phyloP scores from a whole-genome alignment of 352 stramenopile species.

The Pythium brachiatum region DNA sequence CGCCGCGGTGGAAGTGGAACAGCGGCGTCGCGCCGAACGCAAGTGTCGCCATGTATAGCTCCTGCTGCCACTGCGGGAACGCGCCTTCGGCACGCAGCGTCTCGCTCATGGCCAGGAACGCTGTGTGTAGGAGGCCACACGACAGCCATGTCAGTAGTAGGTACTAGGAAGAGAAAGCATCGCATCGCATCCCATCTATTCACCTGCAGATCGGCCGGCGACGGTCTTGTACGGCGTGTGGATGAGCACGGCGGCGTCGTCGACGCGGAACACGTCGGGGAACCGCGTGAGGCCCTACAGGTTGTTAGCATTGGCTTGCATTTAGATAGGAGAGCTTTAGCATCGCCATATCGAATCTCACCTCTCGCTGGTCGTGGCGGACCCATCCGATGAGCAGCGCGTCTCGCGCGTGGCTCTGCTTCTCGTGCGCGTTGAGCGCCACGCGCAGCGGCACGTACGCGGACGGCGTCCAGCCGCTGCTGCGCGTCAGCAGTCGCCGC shows the following conservation, averaged over 20 bases:
- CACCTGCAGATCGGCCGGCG: conserved; percentile 17
- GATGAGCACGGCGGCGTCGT: conserved; percentile 15
- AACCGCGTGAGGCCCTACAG: conserved; percentile 8
- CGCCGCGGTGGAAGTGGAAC: conserved; percentile 65
- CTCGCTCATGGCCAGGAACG: conserved; percentile 42
- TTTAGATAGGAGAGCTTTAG: not conserved
- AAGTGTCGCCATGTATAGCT: conserved; percentile 57
- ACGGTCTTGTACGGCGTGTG: conserved; percentile 12
- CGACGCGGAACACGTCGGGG: conserved; percentile 17
- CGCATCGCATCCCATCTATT: not conserved
- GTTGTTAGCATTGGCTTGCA: not conserved
- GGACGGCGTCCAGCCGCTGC: conserved; percentile 42
- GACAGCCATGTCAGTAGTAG: not conserved
- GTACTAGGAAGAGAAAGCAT: not conserved
- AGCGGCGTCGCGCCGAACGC: conserved; percentile 43
- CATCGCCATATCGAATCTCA: conserved; percentile 1
- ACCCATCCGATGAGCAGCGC: conserved; percentile 23
- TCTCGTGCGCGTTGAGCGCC: conserved; percentile 29
- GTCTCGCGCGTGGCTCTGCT: not conserved
- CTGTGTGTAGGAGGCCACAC: conserved; percentile 25
- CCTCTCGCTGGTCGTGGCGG: conserved; percentile 27
- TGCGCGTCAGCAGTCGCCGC: conserved; percentile 34
- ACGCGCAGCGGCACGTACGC: conserved; percentile 51
- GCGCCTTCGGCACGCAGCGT: conserved; percentile 40
- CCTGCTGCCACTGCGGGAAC: conserved; percentile 58